Percentiles rank a stretch among this genome's conserved stretches.
These are phyloP conservation scores for Rhizopus delemar DNA, from an alignment of 371 early-diverging fungal genomes.

Conservation along the genomic window DNA sequence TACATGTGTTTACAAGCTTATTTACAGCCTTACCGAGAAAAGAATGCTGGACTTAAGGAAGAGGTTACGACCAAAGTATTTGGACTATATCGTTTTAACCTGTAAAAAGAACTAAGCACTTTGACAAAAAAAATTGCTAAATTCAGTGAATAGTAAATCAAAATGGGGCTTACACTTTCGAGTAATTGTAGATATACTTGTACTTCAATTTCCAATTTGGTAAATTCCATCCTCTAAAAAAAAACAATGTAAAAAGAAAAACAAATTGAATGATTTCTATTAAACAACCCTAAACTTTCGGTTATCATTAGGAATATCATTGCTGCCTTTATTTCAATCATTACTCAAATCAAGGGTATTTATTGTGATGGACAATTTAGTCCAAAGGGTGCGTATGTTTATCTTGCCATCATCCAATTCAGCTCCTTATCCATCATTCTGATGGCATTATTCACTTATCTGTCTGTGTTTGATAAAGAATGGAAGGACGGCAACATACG, in stretches of 20 bases:
- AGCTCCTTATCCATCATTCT: conserved; percentile 46
- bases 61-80: conserved; percentile 38
- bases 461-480: conserved; percentile 44
- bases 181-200: conserved; percentile 45
- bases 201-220: conserved; percentile 56
- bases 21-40: conserved; percentile 42
- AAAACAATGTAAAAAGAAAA: background rate
- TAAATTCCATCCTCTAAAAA: conserved; percentile 16
- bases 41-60: conserved; percentile 36
- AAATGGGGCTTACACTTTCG: conserved; percentile 54
- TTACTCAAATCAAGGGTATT: conserved; percentile 41
- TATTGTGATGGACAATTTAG: conserved; percentile 45
- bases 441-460: conserved; percentile 46
- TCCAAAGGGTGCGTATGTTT: conserved; percentile 46
- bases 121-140: background rate
- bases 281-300: background rate
- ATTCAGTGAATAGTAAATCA: conserved; percentile 36
- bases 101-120: conserved; percentile 28
- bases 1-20: conserved; percentile 48
- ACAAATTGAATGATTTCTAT: conserved; percentile 1
- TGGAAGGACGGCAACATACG: conserved; percentile 43
- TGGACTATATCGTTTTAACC: conserved; percentile 29
- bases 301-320: conserved; percentile 36
- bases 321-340: conserved; percentile 46
- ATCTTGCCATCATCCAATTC: conserved; percentile 47